Conservation (phyloP, 1,284 basidiomycete genomes). For the Apiotrichum laibachii region DNA sequence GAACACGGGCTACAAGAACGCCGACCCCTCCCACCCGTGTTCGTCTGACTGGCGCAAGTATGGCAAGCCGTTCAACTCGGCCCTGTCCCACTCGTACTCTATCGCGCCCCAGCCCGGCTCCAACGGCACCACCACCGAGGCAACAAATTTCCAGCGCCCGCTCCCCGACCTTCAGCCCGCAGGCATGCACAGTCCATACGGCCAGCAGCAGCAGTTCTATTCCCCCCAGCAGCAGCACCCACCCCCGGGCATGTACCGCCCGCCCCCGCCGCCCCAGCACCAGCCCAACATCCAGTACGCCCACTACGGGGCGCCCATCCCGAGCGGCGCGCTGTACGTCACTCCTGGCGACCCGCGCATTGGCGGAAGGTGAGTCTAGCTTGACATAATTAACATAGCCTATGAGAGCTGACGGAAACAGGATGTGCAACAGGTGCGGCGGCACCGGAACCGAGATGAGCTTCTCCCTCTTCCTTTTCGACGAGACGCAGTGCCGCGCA, state of each 20-base stretch:
- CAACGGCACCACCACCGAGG: slow-evolving; percentile 30
- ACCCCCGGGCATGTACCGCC: background rate
- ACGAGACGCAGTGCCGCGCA: slow-evolving; percentile 35
- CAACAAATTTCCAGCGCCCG: slow-evolving; percentile 44
- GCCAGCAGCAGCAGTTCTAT: background rate
- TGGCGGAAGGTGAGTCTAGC: slow-evolving; percentile 40
- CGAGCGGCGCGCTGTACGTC: slow-evolving; percentile 37
- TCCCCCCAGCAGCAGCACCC: background rate
- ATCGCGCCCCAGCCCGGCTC: slow-evolving; percentile 18
- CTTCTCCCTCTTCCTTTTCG: slow-evolving; percentile 38
- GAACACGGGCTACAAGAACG: slow-evolving; percentile 50
- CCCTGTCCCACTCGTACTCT: slow-evolving; percentile 42
- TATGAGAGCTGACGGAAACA: slow-evolving; percentile 7
- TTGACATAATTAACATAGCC: too few relatives aligned
- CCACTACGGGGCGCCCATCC: slow-evolving; percentile 17
- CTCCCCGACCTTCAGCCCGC: slow-evolving; percentile 22
- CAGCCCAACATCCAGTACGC: slow-evolving; percentile 20
- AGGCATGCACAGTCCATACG: background rate
- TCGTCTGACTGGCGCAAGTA: slow-evolving; percentile 48
- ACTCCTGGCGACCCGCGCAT: slow-evolving; percentile 46
- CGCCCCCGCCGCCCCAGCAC: slow-evolving; percentile 14
- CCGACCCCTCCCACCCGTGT: slow-evolving; percentile 42
- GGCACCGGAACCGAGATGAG: slow-evolving; percentile 36
- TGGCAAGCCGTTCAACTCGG: slow-evolving; percentile 44
- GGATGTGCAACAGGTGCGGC: slow-evolving; percentile 39